phyloP scores from a whole-genome alignment of 2,329 filamentous ascomycete species.

The Stachybotrys chlorohalonatus region DNA sequence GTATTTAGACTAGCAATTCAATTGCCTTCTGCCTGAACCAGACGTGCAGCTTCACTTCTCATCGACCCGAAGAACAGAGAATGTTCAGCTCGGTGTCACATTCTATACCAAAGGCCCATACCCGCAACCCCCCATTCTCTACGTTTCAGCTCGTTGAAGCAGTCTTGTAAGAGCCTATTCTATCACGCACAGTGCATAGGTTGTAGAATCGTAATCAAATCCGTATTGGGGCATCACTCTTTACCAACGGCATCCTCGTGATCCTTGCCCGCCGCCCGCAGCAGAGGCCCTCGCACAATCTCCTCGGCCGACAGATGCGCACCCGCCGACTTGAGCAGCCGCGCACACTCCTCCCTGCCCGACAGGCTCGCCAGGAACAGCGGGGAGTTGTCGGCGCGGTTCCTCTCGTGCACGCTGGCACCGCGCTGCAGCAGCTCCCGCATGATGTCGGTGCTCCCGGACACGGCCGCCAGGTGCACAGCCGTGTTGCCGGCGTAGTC shows the following conservation, averaged over 20 bases:
- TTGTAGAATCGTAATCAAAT: too few species aligned
- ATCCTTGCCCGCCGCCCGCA: neutral
- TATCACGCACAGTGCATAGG: too few species aligned
- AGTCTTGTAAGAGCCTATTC: too few species aligned
- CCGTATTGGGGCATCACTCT: neutral
- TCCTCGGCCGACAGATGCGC: conserved; percentile 43
- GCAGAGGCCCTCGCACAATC: conserved; percentile 15
- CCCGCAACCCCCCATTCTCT: too few species aligned
- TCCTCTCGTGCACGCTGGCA: conserved; percentile 58
- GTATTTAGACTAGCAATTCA: too few species aligned
- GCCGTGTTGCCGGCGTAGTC: conserved; percentile 78
- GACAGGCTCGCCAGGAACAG: conserved; percentile 54
- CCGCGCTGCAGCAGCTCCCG: conserved; percentile 50
- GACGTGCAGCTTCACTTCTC: too few species aligned
- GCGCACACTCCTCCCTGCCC: conserved; percentile 43
- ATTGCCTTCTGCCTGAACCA: too few species aligned
- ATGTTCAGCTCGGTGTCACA: too few species aligned
- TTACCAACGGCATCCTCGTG: neutral
- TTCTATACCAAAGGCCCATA: too few species aligned
- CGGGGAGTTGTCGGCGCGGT: conserved; percentile 56
- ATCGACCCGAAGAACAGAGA: too few species aligned
- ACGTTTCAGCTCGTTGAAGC: too few species aligned
- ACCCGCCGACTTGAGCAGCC: conserved; percentile 47
- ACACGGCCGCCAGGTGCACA: conserved; percentile 48
- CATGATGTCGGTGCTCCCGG: conserved; percentile 45